Base-by-base conservation (phyloP, 2,329 filamentous ascomycete species). In the Xylariaceae sp. region DNA sequence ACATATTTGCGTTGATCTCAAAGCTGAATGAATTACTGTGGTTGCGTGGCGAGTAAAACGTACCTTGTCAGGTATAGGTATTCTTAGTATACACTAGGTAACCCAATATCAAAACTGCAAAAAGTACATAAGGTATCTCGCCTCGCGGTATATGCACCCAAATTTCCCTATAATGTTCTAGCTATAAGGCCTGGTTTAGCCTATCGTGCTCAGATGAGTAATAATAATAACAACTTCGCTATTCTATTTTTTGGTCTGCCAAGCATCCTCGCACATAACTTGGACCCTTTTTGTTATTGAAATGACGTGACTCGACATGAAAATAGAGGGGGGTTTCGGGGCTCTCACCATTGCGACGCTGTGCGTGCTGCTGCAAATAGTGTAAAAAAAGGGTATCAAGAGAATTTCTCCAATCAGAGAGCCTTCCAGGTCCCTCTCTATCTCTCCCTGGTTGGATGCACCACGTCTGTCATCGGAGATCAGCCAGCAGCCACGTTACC, bases 281-380 rank as follows among this genome's bases (percentile, higher is more conserved):
- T 16, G 19, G 44, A 29, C 34, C 21, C 12, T 40, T 19, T 28
- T 19, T n/a, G 14, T 14, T 16, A 5, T 39, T 41, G 28, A 41
- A 17, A 47, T 48, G 48, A 48, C 53, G 19, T 47, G 47, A 46
- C 31, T n/a, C 33, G 14, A 45, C 34, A 47, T 51, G 26, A 53
- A 49, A 26, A 41, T 33, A 36, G 19, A n/a, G n/a, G 40, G 19
- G 46, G 21, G 33, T 23, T 12, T 52, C 34, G 16, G 39, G 33
- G 31, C 23, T 37, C 24, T 28, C 48, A 17, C 6, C 14, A 12
- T 23, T 12, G 23, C 11, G 31, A 33, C 26, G n/a, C 41, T 19
- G 3, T 7, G 9, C 36, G n/a, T n/a, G 8, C 4, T 43, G 19
- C 52, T n/a, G n/a, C n/a, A 34, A 33, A 29, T 43, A 17, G 44